A percentile compares a stretch with the other conserved stretches of the same genome.
Conservation (phyloP, 106 monocot genomes). For the Agapanthus africanus region DNA sequence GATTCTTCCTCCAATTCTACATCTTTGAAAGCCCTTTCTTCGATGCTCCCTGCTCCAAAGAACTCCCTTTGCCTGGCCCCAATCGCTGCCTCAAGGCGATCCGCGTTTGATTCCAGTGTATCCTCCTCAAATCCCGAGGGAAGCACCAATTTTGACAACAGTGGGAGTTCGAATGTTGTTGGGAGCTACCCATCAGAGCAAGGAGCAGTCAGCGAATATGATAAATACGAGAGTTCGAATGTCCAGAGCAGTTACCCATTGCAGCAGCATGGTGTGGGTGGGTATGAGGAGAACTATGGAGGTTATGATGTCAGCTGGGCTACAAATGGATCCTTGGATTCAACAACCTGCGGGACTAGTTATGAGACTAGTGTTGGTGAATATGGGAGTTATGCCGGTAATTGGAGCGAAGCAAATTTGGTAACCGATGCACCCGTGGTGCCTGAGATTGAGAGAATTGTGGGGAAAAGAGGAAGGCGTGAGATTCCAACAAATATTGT, state of each 20-base stretch:
- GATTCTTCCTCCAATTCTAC: constrained; percentile 19
- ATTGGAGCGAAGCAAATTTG: constrained; percentile 18
- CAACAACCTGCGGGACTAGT: too few relatives aligned
- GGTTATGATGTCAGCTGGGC: constrained; percentile 15
- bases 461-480: constrained; percentile 72
- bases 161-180: too few relatives aligned
- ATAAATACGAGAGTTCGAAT: background rate
- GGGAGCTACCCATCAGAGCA: too few relatives aligned
- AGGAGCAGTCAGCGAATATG: constrained; percentile 8
- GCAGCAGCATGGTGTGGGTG: constrained; percentile 7
- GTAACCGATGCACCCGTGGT: background rate
- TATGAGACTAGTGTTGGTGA: constrained; percentile 21
- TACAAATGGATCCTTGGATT: background rate
- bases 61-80: constrained; percentile 52
- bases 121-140: background rate
- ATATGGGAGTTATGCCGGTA: constrained; percentile 23
- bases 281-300: constrained; percentile 14
- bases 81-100: constrained; percentile 31
- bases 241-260: too few relatives aligned
- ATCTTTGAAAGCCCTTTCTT: constrained; percentile 34
- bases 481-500: constrained; percentile 61
- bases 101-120: constrained; percentile 24
- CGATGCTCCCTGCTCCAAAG: constrained; percentile 72
- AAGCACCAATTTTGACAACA: too few relatives aligned
- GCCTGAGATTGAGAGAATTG: constrained; percentile 35